Conservation (phyloP, 2,329 filamentous ascomycete genomes). For the Lachnellula cervina region DNA sequence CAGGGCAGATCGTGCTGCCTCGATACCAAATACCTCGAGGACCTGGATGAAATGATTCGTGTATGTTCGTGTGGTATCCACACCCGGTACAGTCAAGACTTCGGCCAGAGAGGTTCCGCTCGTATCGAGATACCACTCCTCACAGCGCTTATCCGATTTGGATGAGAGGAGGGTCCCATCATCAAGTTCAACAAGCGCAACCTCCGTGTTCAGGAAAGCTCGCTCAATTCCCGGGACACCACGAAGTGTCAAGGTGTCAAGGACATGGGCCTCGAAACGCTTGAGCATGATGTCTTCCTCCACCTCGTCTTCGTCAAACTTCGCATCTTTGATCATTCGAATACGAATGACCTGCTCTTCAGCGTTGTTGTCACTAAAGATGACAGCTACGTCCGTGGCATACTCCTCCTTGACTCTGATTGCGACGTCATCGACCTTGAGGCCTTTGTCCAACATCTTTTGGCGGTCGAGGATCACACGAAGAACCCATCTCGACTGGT, state of each 20-base stretch:
- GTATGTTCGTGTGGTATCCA: slow-evolving; percentile 71
- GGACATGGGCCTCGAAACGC: slow-evolving; percentile 82
- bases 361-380: slow-evolving; percentile 97
- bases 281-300: slow-evolving; percentile 93
- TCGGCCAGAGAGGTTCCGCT: slow-evolving; percentile 82
- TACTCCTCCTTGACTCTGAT: slow-evolving; percentile 86
- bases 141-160: slow-evolving; percentile 70
- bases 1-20: slow-evolving; percentile 79
- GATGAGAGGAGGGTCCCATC: slow-evolving; percentile 70
- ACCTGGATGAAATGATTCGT: slow-evolving; percentile 92
- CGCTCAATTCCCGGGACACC: slow-evolving; percentile 85
- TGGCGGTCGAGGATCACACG: slow-evolving; percentile 90
- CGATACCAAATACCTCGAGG: slow-evolving; percentile 82
- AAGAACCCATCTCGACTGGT: slow-evolving; percentile 91
- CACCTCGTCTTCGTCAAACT: slow-evolving; percentile 67
- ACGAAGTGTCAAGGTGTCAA: slow-evolving; percentile 86
- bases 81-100: slow-evolving; percentile 89
- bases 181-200: slow-evolving; percentile 58
- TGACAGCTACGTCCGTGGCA: slow-evolving; percentile 76
- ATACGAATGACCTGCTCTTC: slow-evolving; percentile 93
- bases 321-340: slow-evolving; percentile 70
- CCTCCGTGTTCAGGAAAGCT: slow-evolving; percentile 86
- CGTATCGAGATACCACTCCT: slow-evolving; percentile 95
- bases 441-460: slow-evolving; percentile 90
- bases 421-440: slow-evolving; percentile 88